Evolutionary conservation across 495 filamentous ascomycete species (phyloP).

Genomic region (Penicillium egyptiacum): DNA sequence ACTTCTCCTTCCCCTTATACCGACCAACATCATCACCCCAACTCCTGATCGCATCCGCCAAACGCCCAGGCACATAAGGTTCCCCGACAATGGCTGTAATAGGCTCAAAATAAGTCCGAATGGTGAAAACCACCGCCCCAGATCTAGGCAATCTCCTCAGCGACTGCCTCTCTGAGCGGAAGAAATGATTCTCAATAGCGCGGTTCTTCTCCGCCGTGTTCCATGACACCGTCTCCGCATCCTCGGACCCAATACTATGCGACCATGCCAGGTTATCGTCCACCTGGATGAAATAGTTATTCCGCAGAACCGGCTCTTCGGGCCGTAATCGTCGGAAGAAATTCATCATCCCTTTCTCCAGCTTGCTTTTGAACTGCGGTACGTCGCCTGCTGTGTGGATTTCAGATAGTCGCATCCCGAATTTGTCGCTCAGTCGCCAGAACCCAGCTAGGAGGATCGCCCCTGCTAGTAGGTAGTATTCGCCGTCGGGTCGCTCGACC

Average conservation of each 20-base stretch:
- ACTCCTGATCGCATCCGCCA: slow-evolving; percentile 74
- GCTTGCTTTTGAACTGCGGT: slow-evolving; percentile 71
- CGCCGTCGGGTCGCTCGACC: slow-evolving; percentile 74
- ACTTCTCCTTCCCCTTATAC: slow-evolving; percentile 84
- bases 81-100: slow-evolving; percentile 65
- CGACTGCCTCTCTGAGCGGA: slow-evolving; percentile 77
- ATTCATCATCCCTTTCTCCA: slow-evolving; percentile 82
- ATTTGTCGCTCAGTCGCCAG: slow-evolving; percentile 84
- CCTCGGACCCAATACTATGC: slow-evolving; percentile 72
- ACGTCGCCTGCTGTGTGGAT: slow-evolving; percentile 85
- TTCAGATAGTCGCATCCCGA: slow-evolving; percentile 77
- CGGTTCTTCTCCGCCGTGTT: slow-evolving; percentile 74
- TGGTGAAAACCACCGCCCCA: slow-evolving; percentile 79
- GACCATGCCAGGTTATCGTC: slow-evolving; percentile 74
- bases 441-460: slow-evolving; percentile 80
- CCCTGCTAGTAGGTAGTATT: slow-evolving; percentile 84
- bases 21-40: slow-evolving; percentile 82
- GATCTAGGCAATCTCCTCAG: slow-evolving; percentile 68
- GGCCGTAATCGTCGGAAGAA: slow-evolving; percentile 69
- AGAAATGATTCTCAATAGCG: slow-evolving; percentile 72
- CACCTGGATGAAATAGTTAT: slow-evolving; percentile 79
- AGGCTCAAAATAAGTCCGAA: slow-evolving; percentile 76
- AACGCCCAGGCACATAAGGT: slow-evolving; percentile 66
- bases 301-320: slow-evolving; percentile 63
- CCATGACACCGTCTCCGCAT: slow-evolving; percentile 65